Base-by-base conservation (phyloP, 225 moss, liverwort and hornwort genomes). In the Straminergon stramineum region DNA sequence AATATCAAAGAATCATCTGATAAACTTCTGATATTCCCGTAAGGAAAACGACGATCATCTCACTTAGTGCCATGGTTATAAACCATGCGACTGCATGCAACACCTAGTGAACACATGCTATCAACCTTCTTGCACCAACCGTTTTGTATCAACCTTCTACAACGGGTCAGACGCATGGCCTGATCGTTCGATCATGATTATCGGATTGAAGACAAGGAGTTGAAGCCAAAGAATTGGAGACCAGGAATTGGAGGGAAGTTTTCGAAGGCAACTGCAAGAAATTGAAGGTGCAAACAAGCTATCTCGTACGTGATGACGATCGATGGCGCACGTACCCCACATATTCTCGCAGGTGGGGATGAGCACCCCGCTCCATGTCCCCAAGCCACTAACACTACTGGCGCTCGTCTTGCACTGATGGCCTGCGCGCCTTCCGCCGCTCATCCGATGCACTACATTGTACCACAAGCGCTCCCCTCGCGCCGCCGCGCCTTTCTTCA, bases 261-360 rank as follows among this genome's bases (percentile, higher is more conserved):
- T 8, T 57, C 17, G n/a, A 10, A 24, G 23, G 76, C 17, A 75
- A 10, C 8, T 5, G 39, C 14, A 62, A 45, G 43, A 18, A 60
- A 43, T 15, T 63, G 45, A 32, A 39, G 52, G 66, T 51, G 18
- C 68, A 53, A 67, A n/a, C 28, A 35, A 53, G n/a, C 51, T 68
- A 18, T 52, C n/a, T 17, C 20, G 13, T 48, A 48, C 48, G 48
- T 15, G 86, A 30, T 43, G 76, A 60, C 9, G 28, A 53, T 34
- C 8, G 24, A 34, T 8, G 24, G 34, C 22, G 26, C 15, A 57
- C 92, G 64, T 90, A 98, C 98, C 98, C 96, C 97, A 98, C 98
- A 98, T 98, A 58, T 98, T 98, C 89, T 98, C 98, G 86, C 96
- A 96, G 13, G 97, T 97, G 43, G 98, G 98, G 84, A 98, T 97